phyloP scores from a whole-genome alignment of 345 rosid species.

The Sisymbrium irio region DNA sequence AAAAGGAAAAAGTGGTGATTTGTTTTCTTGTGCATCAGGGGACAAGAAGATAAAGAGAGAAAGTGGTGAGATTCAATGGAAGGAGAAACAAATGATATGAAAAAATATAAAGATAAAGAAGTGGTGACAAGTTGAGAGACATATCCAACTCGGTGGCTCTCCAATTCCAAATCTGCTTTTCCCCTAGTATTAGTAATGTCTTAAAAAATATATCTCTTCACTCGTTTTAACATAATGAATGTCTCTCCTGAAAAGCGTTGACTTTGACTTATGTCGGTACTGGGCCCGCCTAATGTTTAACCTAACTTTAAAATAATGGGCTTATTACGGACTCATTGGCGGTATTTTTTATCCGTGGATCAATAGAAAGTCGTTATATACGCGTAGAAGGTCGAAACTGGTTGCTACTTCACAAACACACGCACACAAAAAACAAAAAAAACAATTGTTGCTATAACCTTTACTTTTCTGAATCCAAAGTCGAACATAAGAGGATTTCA shows the following conservation, averaged over 20 bases:
- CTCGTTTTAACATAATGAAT: background rate
- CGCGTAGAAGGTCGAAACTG: too few relatives aligned
- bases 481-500: too few relatives aligned
- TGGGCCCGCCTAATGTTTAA: background rate
- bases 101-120: too few relatives aligned
- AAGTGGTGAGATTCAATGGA: conserved; percentile 30
- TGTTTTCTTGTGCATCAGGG: conserved; percentile 20
- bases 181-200: background rate
- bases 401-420: too few relatives aligned
- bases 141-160: background rate
- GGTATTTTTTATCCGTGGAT: too few relatives aligned
- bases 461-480: too few relatives aligned
- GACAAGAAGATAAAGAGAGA: conserved; percentile 18
- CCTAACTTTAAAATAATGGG: background rate
- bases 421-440: too few relatives aligned
- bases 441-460: too few relatives aligned
- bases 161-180: background rate
- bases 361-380: too few relatives aligned
- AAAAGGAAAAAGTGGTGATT: background rate
- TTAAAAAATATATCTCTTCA: background rate
- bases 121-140: background rate
- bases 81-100: background rate
- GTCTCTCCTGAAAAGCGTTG: background rate
- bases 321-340: background rate
- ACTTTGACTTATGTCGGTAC: background rate